A percentile compares a stretch with the other conserved stretches of the same genome.
These are phyloP conservation scores for Kurtzmaniella fragi DNA, from an alignment of 805 yeast species.

Conservation along the genomic window DNA sequence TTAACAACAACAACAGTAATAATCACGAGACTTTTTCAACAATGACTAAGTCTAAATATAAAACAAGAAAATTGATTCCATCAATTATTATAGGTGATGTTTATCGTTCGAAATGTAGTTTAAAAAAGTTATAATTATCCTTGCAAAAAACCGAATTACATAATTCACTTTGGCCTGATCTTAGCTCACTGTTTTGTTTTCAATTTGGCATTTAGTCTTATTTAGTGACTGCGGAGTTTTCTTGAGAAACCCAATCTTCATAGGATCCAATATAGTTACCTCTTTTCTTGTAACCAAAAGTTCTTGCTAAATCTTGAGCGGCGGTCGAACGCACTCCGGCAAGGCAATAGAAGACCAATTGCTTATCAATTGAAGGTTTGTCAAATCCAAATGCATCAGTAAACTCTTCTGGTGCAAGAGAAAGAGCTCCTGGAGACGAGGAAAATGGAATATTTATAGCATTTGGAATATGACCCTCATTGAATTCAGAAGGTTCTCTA, in stretches of 20 bases:
- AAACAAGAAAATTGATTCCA: too few species aligned
- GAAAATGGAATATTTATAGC: conserved; percentile 87
- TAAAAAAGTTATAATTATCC: too few species aligned
- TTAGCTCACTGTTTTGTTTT: neutral
- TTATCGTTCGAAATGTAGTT: too few species aligned
- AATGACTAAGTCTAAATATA: too few species aligned
- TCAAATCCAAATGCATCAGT: conserved; percentile 72
- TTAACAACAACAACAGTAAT: too few species aligned
- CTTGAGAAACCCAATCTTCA: conserved; percentile 68
- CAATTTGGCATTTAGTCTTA: neutral
- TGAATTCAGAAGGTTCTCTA: conserved; percentile 81
- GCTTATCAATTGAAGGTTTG: conserved; percentile 69
- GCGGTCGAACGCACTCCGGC: conserved; percentile 90
- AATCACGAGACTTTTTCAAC: too few species aligned
- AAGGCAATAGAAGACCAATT: conserved; percentile 83
- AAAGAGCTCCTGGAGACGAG: conserved; percentile 88
- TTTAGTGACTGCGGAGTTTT: conserved; percentile 14
- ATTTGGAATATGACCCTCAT: conserved; percentile 73
- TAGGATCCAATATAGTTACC: conserved; percentile 86
- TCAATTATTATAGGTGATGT: too few species aligned
- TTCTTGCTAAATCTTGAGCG: conserved; percentile 86
- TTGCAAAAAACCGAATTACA: neutral
- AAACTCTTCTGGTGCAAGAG: conserved; percentile 73
- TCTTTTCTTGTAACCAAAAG: conserved; percentile 81
- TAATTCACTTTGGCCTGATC: neutral